These are phyloP conservation scores for Thalassiosira ordinaria DNA, from an alignment of 352 stramenopile species.

Conservation along the genomic window DNA sequence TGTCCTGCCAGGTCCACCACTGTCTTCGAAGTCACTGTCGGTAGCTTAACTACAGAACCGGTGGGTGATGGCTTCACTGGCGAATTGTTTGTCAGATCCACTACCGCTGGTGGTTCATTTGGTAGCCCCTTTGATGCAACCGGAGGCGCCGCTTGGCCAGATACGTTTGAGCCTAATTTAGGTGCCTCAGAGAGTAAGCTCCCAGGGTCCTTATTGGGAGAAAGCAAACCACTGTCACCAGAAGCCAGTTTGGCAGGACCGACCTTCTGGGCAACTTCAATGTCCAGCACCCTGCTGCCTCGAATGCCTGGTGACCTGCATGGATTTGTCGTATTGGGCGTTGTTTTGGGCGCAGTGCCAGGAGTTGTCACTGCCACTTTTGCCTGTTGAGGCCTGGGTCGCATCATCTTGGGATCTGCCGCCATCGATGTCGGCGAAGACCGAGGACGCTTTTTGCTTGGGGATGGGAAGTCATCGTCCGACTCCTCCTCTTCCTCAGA, in stretches of 20 bases:
- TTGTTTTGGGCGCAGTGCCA: neutral
- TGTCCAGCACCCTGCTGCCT: conserved; percentile 2
- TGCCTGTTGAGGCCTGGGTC: neutral
- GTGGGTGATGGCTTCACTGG: neutral
- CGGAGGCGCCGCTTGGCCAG: neutral
- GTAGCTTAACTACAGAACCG: neutral
- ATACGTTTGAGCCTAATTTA: too few relatives aligned
- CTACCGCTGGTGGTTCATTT: neutral
- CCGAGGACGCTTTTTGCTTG: conserved; percentile 39
- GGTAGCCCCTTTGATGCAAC: neutral
- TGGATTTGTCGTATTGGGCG: too few relatives aligned
- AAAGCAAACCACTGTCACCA: too few relatives aligned
- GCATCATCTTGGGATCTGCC: neutral
- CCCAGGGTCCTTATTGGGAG: too few relatives aligned
- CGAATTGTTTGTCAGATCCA: neutral
- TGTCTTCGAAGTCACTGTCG: neutral
- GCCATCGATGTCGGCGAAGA: too few relatives aligned
- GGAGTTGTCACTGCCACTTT: neutral
- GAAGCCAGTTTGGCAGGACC: too few relatives aligned
- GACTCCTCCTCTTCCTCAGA: conserved; percentile 20
- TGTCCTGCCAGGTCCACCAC: neutral
- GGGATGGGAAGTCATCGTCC: conserved; percentile 49
- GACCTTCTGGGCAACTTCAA: too few relatives aligned
- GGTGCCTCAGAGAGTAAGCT: too few relatives aligned
- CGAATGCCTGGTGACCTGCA: too few relatives aligned